Evolutionary conservation across 2,329 filamentous ascomycete species (phyloP).

Genomic region (Fusarium brachygibbosum): DNA sequence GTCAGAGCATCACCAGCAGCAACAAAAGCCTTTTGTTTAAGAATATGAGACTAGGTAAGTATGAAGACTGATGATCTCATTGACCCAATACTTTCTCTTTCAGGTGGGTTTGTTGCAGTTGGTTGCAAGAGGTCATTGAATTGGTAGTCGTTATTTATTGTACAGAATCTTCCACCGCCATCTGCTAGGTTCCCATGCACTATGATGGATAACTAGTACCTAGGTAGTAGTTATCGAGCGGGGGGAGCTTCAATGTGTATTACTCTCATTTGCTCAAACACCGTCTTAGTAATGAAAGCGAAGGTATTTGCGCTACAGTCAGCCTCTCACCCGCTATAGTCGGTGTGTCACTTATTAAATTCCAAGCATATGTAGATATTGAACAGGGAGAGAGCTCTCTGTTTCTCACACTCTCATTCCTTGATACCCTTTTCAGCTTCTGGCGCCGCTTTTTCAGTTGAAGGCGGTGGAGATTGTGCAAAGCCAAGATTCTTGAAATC

Average conservation of each 20-base stretch:
- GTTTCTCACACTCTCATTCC: constrained; percentile 38
- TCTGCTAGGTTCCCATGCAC: constrained; percentile 14
- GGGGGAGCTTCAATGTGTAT: constrained; percentile 47
- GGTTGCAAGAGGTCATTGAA: constrained; percentile 6
- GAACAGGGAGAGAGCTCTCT: neutral
- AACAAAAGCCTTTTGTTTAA: constrained; percentile 36
- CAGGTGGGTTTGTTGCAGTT: neutral
- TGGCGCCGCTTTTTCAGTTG: constrained; percentile 45
- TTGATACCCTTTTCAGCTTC: constrained; percentile 55
- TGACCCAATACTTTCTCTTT: neutral
- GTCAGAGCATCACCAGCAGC: constrained; percentile 44
- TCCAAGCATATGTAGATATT: constrained; percentile 25
- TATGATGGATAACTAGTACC: constrained; percentile 9
- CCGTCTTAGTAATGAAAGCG: constrained; percentile 17
- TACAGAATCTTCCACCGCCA: constrained; percentile 35
- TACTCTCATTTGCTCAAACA: constrained; percentile 45
- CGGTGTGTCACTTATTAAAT: constrained; percentile 22
- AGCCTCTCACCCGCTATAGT: neutral
- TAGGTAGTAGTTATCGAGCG: constrained; percentile 33
- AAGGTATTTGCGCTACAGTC: neutral
- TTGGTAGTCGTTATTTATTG: constrained; percentile 19
- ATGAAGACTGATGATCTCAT: constrained; percentile 29
- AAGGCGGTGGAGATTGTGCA: constrained; percentile 50
- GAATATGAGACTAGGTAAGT: constrained; percentile 10
- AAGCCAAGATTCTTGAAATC: constrained; percentile 96